Evolutionary conservation across 345 rosid species (phyloP).

Genomic region (Murraya koenigii): DNA sequence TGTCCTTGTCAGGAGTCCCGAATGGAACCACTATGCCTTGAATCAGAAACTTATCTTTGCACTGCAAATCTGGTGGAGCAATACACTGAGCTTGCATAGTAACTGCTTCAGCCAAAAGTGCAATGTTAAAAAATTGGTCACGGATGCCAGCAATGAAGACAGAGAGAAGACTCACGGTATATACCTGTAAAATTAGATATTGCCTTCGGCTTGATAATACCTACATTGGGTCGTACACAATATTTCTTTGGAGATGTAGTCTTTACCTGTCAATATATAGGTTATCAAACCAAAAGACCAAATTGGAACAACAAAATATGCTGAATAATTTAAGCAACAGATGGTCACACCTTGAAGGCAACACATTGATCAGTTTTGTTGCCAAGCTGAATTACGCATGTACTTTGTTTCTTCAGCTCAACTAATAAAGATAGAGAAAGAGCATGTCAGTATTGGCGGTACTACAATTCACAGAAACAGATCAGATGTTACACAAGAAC

Average conservation of each 20-base stretch:
- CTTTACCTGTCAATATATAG: conserved; percentile 39
- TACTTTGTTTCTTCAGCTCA: conserved; percentile 52
- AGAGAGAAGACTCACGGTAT: not conserved
- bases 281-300: not conserved
- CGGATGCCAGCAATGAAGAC: not conserved
- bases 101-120: conserved; percentile 29
- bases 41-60: conserved; percentile 64
- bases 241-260: conserved; percentile 59
- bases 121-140: not conserved
- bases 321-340: not conserved
- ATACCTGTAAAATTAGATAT: conserved; percentile 42
- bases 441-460: not conserved
- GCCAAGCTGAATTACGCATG: conserved; percentile 41
- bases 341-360: conserved; percentile 50
- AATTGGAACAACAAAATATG: not conserved
- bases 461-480: not conserved
- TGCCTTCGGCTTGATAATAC: conserved; percentile 43
- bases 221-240: conserved; percentile 51
- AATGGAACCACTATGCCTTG: conserved; percentile 46
- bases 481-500: not conserved
- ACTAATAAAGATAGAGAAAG: conserved; percentile 24
- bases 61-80: conserved; percentile 47
- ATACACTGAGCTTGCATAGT: conserved; percentile 50
- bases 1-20: conserved; percentile 41
- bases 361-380: conserved; percentile 50